phyloP scores from a whole-genome alignment of 192 early-diverging fungal species.

The Podila minutissima region DNA sequence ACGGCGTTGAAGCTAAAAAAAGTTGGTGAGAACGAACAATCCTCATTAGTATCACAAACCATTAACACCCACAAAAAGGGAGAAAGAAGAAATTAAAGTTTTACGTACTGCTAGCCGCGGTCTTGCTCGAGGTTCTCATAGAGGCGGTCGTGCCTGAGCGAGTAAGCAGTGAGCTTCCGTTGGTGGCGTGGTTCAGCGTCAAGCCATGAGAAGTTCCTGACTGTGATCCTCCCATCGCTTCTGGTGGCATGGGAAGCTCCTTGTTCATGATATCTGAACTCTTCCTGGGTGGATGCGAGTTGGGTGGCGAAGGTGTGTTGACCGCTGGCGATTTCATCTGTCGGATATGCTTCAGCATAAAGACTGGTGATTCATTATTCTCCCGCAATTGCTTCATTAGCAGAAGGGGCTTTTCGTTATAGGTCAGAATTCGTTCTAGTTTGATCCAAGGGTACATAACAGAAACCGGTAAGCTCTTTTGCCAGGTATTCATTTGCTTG shows the following conservation, averaged over 20 bases:
- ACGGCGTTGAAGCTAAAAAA: background rate
- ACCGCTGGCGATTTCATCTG: slow-evolving; percentile 57
- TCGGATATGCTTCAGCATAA: slow-evolving; percentile 73
- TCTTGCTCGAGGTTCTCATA: slow-evolving; percentile 36
- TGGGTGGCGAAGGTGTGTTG: slow-evolving; percentile 28
- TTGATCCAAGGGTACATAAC: background rate
- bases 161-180: slow-evolving; percentile 12
- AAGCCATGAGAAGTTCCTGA: slow-evolving; percentile 10
- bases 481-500: background rate
- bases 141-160: slow-evolving; percentile 37
- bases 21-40: too few species aligned
- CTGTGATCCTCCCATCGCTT: slow-evolving; percentile 15
- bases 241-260: slow-evolving; percentile 39
- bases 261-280: slow-evolving; percentile 45
- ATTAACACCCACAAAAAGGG: background rate
- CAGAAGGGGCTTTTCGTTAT: slow-evolving; percentile 83
- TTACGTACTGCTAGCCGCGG: slow-evolving; percentile 5
- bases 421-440: slow-evolving; percentile 73
- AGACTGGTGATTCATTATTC: slow-evolving; percentile 73
- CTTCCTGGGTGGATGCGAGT: slow-evolving; percentile 35
- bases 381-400: slow-evolving; percentile 81
- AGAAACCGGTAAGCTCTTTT: background rate
- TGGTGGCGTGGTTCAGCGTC: slow-evolving; percentile 7
- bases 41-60: too few species aligned
- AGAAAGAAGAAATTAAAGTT: background rate